Percentiles rank a stretch among this genome's conserved stretches.
phyloP scores from a whole-genome alignment of 805 yeast genomes.

The Metahyphopichia silvanorum region DNA sequence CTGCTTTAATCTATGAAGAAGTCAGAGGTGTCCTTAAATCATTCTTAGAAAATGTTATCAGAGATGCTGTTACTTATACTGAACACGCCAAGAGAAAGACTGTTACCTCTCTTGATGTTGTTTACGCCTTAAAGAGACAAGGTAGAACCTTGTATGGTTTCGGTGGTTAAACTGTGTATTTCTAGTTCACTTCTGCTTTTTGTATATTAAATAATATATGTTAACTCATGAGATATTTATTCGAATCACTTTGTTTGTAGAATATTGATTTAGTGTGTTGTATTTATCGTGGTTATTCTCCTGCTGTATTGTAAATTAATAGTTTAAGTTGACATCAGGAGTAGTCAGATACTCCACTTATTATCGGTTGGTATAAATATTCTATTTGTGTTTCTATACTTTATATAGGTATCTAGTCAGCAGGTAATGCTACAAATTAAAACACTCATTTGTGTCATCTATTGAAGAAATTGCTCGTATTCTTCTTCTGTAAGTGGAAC shows the following conservation, averaged over 20 bases:
- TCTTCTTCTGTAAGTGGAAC: constrained; percentile 12
- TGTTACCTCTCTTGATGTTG: constrained; percentile 97
- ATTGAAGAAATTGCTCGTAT: constrained; percentile 2
- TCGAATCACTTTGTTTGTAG: background rate
- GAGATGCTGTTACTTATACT: constrained; percentile 99
- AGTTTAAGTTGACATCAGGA: too few species aligned
- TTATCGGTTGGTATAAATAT: background rate
- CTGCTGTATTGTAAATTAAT: too few species aligned
- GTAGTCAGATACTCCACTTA: too few species aligned
- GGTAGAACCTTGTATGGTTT: constrained; percentile 99
- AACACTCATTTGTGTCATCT: too few species aligned
- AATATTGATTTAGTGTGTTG: too few species aligned
- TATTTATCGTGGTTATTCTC: too few species aligned
- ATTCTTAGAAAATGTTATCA: constrained; percentile 94
- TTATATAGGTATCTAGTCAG: background rate
- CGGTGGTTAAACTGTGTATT: constrained; percentile 74
- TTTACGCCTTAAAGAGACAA: constrained; percentile 99
- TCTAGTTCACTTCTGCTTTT: constrained; percentile 1
- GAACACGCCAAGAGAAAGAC: constrained; percentile 99
- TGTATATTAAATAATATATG: too few species aligned
- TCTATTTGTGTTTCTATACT: background rate
- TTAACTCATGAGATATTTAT: background rate
- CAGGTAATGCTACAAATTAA: too few species aligned
- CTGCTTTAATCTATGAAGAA: constrained; percentile 98
- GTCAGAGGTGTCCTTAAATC: constrained; percentile 96